Base-by-base conservation (phyloP, 1,284 basidiomycete species). In the Cryptococcus deneoformans region DNA sequence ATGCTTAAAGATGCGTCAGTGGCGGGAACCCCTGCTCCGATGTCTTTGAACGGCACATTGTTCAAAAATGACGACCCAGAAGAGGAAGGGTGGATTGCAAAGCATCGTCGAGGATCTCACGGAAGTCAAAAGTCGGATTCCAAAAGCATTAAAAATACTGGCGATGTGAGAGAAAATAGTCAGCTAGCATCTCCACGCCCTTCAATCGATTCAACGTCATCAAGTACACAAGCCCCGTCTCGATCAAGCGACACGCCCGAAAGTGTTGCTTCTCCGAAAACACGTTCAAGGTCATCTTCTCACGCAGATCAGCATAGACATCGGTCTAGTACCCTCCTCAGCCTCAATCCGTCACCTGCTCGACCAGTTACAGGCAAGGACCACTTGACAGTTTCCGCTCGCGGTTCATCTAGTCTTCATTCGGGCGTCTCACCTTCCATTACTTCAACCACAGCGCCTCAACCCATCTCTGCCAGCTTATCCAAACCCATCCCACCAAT, bases 1-100 rank as follows among this genome's bases (percentile, higher is more conserved):
- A 90, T 77, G 86, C 86, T 73, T 83, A 89, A 73, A 83, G 84
- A 61, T 86, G 88, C 73, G 83, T 85, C 69, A 52, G 69, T 62
- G 14, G 71, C 69, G 4, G 71, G 72, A 6, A 67, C 72, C 11
- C 59, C 73, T 1, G 70, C 74, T 20, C 72, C 73, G 5, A 71
- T 70, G 35, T 73, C 70, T 1, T 54, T 77, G 35, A 75, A 66
- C 8, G 75, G 75, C 0, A 62, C 65, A 12, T 57, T 70, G 5
- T 62, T 53, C 6, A 53, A 50, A 6, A 39, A 44, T 6, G 58
- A 67, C 2, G 53, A 56, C 24, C 64, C 63, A 5, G 54, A 20
- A 10, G 29, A 29, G 29, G 67, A 72, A 46, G 69, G 67, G 8
- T 72, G 73, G 72, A 65, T 70, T 36, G 69, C 65, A 10, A 65